Evolutionary conservation across 768 basidiomycete species (phyloP).

Genomic region (Collybia sp.): DNA sequence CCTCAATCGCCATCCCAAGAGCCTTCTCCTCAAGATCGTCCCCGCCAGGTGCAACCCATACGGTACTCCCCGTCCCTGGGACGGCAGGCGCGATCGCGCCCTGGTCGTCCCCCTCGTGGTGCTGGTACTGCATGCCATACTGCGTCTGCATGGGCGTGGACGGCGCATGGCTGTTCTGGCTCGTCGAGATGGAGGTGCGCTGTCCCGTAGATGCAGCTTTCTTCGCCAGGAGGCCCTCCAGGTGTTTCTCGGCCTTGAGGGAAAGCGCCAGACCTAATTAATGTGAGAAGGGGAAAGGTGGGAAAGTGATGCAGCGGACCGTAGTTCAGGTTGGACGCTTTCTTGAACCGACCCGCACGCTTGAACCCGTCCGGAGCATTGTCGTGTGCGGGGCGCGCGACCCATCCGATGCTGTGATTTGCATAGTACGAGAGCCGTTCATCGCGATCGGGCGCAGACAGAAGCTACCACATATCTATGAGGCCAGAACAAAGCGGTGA

Average conservation of each 20-base stretch:
- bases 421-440: conserved; percentile 67
- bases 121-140: conserved; percentile 65
- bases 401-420: conserved; percentile 71
- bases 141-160: conserved; percentile 28
- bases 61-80: conserved; percentile 15
- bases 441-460: conserved; percentile 53
- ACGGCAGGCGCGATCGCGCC: conserved; percentile 18
- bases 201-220: conserved; percentile 1
- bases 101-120: conserved; percentile 58
- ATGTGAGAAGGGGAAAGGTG: background rate
- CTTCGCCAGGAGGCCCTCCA: conserved; percentile 34
- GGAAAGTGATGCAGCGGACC: conserved; percentile 22
- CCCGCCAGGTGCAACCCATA: conserved; percentile 19
- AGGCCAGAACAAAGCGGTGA: conserved; percentile 70
- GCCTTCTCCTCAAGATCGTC: conserved; percentile 67
- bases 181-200: conserved; percentile 15
- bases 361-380: conserved; percentile 47
- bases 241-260: conserved; percentile 50
- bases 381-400: conserved; percentile 71
- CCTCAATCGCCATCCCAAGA: conserved; percentile 67
- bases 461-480: conserved; percentile 75
- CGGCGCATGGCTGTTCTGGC: conserved; percentile 13
- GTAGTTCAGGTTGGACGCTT: conserved; percentile 91
- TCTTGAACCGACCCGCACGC: conserved; percentile 87
- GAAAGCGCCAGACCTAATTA: conserved; percentile 53